Evolutionary conservation across 1,284 basidiomycete species (phyloP).

Genomic region (Puccinia sorghi): DNA sequence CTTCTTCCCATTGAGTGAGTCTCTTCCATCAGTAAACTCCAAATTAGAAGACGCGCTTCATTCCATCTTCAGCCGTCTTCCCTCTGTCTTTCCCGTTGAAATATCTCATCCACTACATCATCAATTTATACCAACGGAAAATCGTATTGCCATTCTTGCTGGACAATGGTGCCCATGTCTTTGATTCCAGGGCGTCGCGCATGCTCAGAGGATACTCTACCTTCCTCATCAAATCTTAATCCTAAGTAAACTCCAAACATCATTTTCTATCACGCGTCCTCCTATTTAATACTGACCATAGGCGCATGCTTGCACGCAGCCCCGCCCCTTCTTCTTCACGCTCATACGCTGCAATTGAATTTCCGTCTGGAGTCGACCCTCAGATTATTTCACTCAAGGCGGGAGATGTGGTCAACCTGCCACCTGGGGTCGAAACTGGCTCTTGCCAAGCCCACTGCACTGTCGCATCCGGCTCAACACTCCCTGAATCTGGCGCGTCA

Average conservation of each 20-base stretch:
- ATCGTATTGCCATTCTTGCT: too few species aligned
- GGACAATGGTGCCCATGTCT: neutral
- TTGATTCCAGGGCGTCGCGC: neutral
- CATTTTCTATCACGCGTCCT: neutral
- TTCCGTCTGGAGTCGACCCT: neutral
- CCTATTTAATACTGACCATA: constrained; percentile 3
- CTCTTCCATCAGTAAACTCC: too few species aligned
- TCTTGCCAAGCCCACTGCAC: neutral
- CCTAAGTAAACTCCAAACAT: neutral
- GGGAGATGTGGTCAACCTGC: neutral
- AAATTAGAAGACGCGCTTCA: too few species aligned
- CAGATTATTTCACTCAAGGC: neutral
- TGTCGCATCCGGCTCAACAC: neutral
- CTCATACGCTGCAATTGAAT: neutral
- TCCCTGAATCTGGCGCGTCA: neutral
- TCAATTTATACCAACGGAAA: too few species aligned
- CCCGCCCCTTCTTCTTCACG: neutral
- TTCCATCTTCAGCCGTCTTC: too few species aligned
- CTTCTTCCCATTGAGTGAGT: too few species aligned
- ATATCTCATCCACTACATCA: too few species aligned
- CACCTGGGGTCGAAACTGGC: neutral
- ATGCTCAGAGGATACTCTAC: constrained; percentile 12
- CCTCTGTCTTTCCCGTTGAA: too few species aligned
- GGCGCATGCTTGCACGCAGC: neutral
- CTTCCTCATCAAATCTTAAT: constrained; percentile 17